Base-by-base conservation (phyloP, 1,284 basidiomycete genomes). In the Heterobasidion occidentale region DNA sequence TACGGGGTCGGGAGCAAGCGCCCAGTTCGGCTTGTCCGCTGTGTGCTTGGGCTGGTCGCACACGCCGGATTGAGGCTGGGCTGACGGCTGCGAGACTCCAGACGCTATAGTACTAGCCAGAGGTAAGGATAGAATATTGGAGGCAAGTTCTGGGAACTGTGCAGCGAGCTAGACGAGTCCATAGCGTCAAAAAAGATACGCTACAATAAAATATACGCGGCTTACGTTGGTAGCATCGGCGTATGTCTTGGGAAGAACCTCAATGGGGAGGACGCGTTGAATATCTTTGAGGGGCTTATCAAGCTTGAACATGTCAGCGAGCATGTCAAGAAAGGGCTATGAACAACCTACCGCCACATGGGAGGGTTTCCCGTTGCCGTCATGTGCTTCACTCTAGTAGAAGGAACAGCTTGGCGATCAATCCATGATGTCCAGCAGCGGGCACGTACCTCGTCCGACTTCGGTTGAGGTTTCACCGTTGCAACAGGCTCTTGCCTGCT, bases 211-310 rank as follows among this genome's bases (percentile, higher is more conserved):
- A 7, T 14, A 7, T 14, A 46, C 17, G 45, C 45, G 9, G 19
- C 59, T 57, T 52, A 61, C 60, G 38, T 56, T 46, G 27, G 59
- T 55, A 51, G 52, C 52, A 19, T 54, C 50, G 46, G 50, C 38
- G 45, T 50, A 56, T 2, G 44, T 55, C 56, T 53, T 36, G 20
- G 56, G 44, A 12, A 49, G 20, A 11, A 33, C 34, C 20, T 17
- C 35, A 12, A 20, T 15, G 9, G 36, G 42, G 44, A 57, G 15
- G 53, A 34, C 27, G 51, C 14, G 49, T 33, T 14, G 9, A 51
- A 9, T 27, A n/a, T 42, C 38, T n/a, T 42, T 33, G 33, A 20
- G 33, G n/a, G 42, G 20, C 36, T 34, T 50, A 35, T 6, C 38
- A 12, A 42, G 1, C 19, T 59, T 44, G 49, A 45, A 15, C 54